Conservation (phyloP, 176 grass and related monocot species). For the Poa pratensis region DNA sequence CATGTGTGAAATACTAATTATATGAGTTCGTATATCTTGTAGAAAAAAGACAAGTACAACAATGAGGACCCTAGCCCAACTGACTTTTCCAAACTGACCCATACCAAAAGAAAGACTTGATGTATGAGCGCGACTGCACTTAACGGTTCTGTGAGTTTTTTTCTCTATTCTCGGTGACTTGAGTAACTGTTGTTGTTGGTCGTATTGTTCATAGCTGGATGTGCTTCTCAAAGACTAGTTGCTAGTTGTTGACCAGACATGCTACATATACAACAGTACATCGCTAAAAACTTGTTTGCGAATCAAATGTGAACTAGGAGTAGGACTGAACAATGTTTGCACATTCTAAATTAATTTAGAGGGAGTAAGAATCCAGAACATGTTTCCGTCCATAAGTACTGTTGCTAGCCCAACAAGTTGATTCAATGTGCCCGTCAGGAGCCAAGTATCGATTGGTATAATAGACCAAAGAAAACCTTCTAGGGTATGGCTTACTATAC, state of each 20-base stretch:
- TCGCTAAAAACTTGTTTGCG: background rate
- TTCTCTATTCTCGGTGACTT: background rate
- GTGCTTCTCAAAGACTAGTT: too few relatives aligned
- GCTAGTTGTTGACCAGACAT: too few relatives aligned
- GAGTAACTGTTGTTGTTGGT: too few relatives aligned
- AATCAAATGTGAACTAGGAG: constrained; percentile 7
- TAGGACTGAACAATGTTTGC: background rate
- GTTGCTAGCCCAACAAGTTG: too few relatives aligned
- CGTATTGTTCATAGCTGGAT: too few relatives aligned
- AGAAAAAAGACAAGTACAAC: background rate
- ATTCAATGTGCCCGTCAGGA: too few relatives aligned
- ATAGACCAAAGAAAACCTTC: too few relatives aligned
- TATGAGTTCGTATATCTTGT: background rate
- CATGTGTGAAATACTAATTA: background rate
- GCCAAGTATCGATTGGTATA: too few relatives aligned
- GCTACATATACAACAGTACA: background rate
- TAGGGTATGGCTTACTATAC: too few relatives aligned
- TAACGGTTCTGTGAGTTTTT: background rate
- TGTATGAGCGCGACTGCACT: background rate
- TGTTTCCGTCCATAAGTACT: too few relatives aligned
- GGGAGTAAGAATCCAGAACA: too few relatives aligned
- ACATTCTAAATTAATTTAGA: background rate
- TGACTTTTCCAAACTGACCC: background rate
- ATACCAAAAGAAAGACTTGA: background rate
- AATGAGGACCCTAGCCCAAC: background rate